A percentile compares a stretch with the other conserved stretches of the same genome.
These are phyloP conservation scores for Tolypocladium ovalisporum DNA, from an alignment of 2,329 filamentous ascomycete genomes.

Conservation along the genomic window DNA sequence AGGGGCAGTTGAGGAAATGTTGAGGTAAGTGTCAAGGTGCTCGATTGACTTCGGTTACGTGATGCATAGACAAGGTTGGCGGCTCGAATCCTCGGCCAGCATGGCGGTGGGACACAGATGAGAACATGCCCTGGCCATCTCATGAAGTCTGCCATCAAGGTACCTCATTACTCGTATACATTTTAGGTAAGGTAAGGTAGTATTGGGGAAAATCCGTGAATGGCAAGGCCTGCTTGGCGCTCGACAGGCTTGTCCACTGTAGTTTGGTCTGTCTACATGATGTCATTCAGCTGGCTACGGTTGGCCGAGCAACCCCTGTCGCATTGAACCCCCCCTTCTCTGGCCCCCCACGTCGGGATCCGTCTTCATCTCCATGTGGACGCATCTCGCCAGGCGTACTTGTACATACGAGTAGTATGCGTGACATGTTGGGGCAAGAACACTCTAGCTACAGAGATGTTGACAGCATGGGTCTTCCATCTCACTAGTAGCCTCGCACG, in stretches of 20 bases:
- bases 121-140: not conserved
- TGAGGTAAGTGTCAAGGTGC: not conserved
- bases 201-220: not conserved
- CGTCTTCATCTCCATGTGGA: not conserved
- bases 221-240: not conserved
- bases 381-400: conserved; percentile 1
- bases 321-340: not conserved
- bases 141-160: too few species aligned
- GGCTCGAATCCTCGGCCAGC: not conserved
- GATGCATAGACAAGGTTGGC: not conserved
- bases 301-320: conserved; percentile 17
- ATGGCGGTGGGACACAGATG: not conserved
- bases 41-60: not conserved
- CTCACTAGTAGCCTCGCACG: conserved; percentile 15
- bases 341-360: not conserved
- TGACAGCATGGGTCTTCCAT: not conserved
- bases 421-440: too few species aligned
- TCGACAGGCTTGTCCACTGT: not conserved
- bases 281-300: conserved; percentile 5
- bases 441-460: not conserved
- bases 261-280: not conserved
- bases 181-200: too few species aligned
- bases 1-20: not conserved
- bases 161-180: too few species aligned
- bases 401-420: too few species aligned